Base-by-base conservation (phyloP, 768 basidiomycete genomes). In the Dictyophora rubrovolvata region DNA sequence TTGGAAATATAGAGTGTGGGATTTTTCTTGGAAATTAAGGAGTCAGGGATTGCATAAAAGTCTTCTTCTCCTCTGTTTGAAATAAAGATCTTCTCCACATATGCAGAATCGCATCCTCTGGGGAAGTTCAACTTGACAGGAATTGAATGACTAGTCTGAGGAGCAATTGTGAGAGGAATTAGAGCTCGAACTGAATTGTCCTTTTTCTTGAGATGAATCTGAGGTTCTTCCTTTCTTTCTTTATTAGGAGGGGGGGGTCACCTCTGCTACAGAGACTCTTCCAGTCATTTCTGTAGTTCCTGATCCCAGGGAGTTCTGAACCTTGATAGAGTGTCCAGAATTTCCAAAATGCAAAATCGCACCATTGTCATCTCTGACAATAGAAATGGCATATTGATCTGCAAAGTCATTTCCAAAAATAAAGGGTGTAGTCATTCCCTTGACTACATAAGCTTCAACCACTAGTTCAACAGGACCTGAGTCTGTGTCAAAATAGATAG, bases 331-430 rank as follows among this genome's bases (percentile, higher is more conserved):
- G 5, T 11, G 47, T 18, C 62, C 60, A 1, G 63, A 48, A 10
- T 59, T 52, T 20, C 65, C 68, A 49, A 69, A 69, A 0, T 14
- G 9, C 1, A 70, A 17, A 18, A 22, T 49, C 1, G 64, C 54
- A 0, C 59, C 48, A 2, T 56, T 53, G 23, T 62, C 60, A 14
- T 63, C 14, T 42, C 68, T n/a, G 1, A 69, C 46, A 0, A 72
- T 47, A 0, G 72, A 71, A 5, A 74, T 53, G 1, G 62, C 64
- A 46, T 72, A 74, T 46, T 71, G 68, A 60, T 71, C 71, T 2
- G 70, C 60, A 48, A 65, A 67, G 48, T 67, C 66, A 48, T 67
- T 64, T 20, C 64, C 66, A 2, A 68, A 49, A 5, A 68, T 54
- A 22, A 68, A 53, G 2, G 65, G 64, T 4, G 65, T 61, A 16